Evolutionary conservation across 129 eudicot genomes (phyloP), one percentile per base, ranked within the genome.

Genomic region (Flaveria trinervia): DNA sequence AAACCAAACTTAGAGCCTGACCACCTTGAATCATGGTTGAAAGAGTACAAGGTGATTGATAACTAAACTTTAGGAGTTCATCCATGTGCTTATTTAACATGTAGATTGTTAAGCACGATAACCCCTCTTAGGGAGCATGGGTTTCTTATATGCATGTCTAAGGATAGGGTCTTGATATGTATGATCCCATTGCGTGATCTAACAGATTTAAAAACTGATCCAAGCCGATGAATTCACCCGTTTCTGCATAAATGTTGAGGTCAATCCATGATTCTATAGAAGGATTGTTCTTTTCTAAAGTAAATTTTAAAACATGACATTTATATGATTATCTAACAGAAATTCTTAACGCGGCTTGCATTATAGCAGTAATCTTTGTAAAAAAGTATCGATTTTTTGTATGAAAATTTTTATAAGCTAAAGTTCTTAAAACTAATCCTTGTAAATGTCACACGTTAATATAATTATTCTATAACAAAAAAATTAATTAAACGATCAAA

Each of bases 1-100:
- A 94, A 91, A 65, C 73, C 91, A 60, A 87, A 91, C 67, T 75
- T 91, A 73, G 89, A 89, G 82, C 96, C 98, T 59, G 86, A 87
- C 72, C 96, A 87, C 44, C 64, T 94, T 60, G 87, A 86, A 17
- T 65, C 89, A 70, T 94, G 97, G 93, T 83, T 94, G 76, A 91
- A 91, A 83, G 96, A 87, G 45, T 91, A 73, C 82, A 85, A 83
- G 96, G 98, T 93, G 50, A 65, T 45, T 93, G 44, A 41, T 36
- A 11, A 62, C 13, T 23, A 33, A 33, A 16, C 15, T 7, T 22
- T 36, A 45, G 49, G 20, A 36, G 20, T 44, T 68, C 65, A 8
- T 52, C 49, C 10, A 45, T 52, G 18, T n/a, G 59, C 18, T n/a
- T 15, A 7, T 52, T n/a, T 15, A 52, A 15, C 18, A 52, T 33